These are phyloP conservation scores for Nicotiana benthamiana DNA, from an alignment of 257 asterid species.

Conservation along the genomic window DNA sequence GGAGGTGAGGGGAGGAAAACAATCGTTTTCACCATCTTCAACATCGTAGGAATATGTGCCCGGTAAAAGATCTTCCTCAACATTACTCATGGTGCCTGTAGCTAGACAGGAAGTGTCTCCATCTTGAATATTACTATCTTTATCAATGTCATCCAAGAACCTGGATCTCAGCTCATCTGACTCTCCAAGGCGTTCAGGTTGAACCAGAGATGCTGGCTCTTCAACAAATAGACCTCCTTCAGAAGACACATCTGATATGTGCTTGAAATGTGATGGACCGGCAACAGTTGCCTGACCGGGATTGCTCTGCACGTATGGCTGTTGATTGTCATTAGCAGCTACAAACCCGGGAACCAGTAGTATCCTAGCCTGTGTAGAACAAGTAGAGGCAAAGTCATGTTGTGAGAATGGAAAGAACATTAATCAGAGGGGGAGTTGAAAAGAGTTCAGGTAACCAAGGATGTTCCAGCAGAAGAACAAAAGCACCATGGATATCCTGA, in stretches of 20 bases:
- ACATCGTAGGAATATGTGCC: constrained; percentile 44
- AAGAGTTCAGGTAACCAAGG: neutral
- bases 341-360: constrained; percentile 59
- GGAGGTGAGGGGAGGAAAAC: constrained; percentile 69
- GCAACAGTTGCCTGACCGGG: constrained; percentile 21
- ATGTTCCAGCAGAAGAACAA: neutral
- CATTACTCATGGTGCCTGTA: constrained; percentile 69
- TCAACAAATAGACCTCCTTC: constrained; percentile 18
- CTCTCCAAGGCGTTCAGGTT: constrained; percentile 20
- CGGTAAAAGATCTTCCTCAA: constrained; percentile 57
- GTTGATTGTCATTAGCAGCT: constrained; percentile 31
- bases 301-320: constrained; percentile 25
- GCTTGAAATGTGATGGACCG: constrained; percentile 25
- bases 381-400: neutral
- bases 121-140: constrained; percentile 52
- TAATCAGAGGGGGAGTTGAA: neutral
- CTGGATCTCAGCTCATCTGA: constrained; percentile 24
- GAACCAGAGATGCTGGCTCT: constrained; percentile 23
- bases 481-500: neutral
- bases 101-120: constrained; percentile 79
- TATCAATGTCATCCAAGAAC: constrained; percentile 43
- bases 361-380: constrained; percentile 70
- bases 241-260: constrained; percentile 13
- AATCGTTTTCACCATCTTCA: constrained; percentile 46
- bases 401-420: neutral